These are phyloP conservation scores for Backusella circina DNA, from an alignment of 192 early-diverging fungal species.

Conservation along the genomic window DNA sequence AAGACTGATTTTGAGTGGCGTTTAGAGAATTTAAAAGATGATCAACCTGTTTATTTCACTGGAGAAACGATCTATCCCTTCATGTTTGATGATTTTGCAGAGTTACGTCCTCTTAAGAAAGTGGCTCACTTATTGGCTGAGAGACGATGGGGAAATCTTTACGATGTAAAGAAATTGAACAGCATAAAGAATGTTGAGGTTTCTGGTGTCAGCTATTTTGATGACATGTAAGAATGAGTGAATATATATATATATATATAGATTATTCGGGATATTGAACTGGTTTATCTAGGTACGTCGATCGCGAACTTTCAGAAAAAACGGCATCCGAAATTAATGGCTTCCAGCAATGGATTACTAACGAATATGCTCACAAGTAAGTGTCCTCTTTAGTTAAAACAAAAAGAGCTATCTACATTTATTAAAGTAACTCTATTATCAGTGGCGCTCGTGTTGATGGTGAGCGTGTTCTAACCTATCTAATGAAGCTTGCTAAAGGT, in stretches of 20 bases:
- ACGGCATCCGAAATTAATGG: conserved; percentile 50
- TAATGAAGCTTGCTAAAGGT: conserved; percentile 52
- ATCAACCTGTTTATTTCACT: conserved; percentile 57
- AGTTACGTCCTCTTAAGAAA: conserved; percentile 53
- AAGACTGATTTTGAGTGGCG: conserved; percentile 39
- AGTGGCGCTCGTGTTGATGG: conserved; percentile 51
- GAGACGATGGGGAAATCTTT: conserved; percentile 51
- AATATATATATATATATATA: not conserved
- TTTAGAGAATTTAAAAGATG: conserved; percentile 42
- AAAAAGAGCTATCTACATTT: not conserved
- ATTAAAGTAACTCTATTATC: not conserved
- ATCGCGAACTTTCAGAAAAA: conserved; percentile 53
- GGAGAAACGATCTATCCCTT: conserved; percentile 67
- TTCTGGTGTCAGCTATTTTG: conserved; percentile 63
- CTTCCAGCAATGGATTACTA: conserved; percentile 62
- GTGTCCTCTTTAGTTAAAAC: conserved; percentile 1
- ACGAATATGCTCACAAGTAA: conserved; percentile 65
- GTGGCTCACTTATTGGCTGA: conserved; percentile 58
- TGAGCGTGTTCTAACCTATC: conserved; percentile 49
- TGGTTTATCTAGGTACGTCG: conserved; percentile 45
- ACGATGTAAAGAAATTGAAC: conserved; percentile 35
- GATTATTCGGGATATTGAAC: not conserved
- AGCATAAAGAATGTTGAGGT: conserved; percentile 44
- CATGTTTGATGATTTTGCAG: conserved; percentile 71
- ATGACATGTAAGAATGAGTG: conserved; percentile 54